Evolutionary conservation across 208 protist species (phyloP).

Genomic region (Leishmania martiniquensis): DNA sequence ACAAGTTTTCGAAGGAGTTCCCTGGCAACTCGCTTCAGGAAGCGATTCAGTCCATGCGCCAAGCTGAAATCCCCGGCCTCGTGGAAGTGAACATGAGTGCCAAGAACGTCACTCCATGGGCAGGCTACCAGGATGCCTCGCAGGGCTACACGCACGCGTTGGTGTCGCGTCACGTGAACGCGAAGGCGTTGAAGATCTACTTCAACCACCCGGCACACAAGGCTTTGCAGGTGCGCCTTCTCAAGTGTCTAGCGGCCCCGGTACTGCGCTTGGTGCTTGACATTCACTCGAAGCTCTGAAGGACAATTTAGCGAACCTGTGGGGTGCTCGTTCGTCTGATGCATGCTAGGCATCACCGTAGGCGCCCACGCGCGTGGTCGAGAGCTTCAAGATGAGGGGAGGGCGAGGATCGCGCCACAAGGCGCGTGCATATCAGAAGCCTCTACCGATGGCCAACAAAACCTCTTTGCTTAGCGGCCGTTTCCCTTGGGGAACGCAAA

Average conservation of each 20-base stretch:
- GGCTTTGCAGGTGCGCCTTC: conserved; percentile 46
- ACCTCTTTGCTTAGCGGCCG: background rate
- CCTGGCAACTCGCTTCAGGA: conserved; percentile 36
- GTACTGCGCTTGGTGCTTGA: conserved; percentile 69
- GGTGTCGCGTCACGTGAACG: conserved; percentile 63
- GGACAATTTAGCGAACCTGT: background rate
- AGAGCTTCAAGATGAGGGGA: background rate
- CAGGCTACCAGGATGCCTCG: conserved; percentile 60
- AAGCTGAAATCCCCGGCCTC: conserved; percentile 51
- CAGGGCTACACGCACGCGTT: conserved; percentile 70
- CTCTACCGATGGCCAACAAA: no score
- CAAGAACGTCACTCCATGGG: conserved; percentile 44
- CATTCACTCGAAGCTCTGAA: conserved; percentile 30
- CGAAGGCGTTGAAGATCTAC: conserved; percentile 50
- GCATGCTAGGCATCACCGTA: background rate
- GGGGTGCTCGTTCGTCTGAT: conserved; percentile 7
- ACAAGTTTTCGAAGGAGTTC: conserved; percentile 48
- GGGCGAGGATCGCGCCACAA: no score
- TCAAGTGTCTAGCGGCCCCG: conserved; percentile 40
- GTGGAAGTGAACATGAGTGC: conserved; percentile 54
- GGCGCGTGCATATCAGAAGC: background rate
- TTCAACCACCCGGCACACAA: conserved; percentile 59
- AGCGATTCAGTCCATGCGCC: conserved; percentile 28
- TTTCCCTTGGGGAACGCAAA: background rate
- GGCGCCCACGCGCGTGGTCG: background rate